Evolutionary conservation across 192 early-diverging fungal genomes (phyloP).

Genomic region (Coemansia sp.): DNA sequence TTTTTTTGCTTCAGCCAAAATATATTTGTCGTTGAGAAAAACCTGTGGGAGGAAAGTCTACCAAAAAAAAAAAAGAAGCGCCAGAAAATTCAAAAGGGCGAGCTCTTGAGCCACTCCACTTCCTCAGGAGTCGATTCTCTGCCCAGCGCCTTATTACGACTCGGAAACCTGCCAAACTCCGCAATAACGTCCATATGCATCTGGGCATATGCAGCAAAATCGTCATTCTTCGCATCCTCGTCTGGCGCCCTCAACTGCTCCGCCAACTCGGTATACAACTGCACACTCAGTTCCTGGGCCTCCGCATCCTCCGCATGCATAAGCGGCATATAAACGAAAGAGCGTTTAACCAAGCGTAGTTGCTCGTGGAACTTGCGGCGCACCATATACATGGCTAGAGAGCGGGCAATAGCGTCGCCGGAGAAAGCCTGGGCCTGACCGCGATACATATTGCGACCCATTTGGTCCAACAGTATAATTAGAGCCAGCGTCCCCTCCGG

Average conservation of each 20-base stretch:
- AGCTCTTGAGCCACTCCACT: slow-evolving; percentile 45
- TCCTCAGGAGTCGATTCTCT: slow-evolving; percentile 61
- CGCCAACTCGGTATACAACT: slow-evolving; percentile 52
- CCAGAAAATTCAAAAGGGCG: slow-evolving; percentile 28
- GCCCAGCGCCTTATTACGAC: slow-evolving; percentile 59
- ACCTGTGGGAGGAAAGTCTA: not conserved
- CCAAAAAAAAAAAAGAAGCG: slow-evolving; percentile 11
- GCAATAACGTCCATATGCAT: slow-evolving; percentile 58
- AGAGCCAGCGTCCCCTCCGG: slow-evolving; percentile 52
- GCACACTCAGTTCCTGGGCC: slow-evolving; percentile 61
- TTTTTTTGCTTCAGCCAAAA: no score
- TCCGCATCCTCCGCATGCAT: slow-evolving; percentile 65
- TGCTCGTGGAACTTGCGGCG: slow-evolving; percentile 52
- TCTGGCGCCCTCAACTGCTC: slow-evolving; percentile 45
- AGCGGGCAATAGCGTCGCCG: slow-evolving; percentile 57
- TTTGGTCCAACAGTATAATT: slow-evolving; percentile 63
- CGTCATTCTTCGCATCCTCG: slow-evolving; percentile 29
- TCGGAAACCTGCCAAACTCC: slow-evolving; percentile 66
- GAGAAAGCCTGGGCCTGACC: slow-evolving; percentile 57
- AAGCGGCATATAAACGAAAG: slow-evolving; percentile 62
- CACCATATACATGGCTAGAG: slow-evolving; percentile 57
- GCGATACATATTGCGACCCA: slow-evolving; percentile 68
- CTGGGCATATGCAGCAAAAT: slow-evolving; percentile 49
- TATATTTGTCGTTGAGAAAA: no score
- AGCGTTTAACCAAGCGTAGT: slow-evolving; percentile 57